Base-by-base conservation (phyloP, 2,329 filamentous ascomycete species). In the Camillea tinctor region DNA sequence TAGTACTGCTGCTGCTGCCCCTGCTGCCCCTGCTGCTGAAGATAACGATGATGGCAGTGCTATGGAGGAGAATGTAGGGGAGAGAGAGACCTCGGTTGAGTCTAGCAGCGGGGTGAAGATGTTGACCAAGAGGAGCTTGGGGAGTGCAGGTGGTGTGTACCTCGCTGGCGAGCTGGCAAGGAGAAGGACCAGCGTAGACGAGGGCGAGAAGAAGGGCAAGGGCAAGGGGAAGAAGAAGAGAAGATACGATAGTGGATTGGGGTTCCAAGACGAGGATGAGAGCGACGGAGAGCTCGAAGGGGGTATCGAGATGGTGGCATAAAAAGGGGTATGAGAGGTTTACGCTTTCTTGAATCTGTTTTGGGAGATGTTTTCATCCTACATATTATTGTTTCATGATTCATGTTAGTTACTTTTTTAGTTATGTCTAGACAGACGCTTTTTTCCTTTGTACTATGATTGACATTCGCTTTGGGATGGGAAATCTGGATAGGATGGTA, bases 181-280 rank as follows among this genome's bases (percentile, higher is more conserved):
- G 17, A 63, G 64, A 52, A 26, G 13, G 7, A 44, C 30, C 11
- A 50, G 30, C 21, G 60, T 19, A 13, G 51, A 44, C n/a, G 57
- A n/a, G 19, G 56, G 52, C 3, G 54, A 22, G 19, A 50, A 49
- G 21, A 52, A 53, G 3, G 40, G 48, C 52, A 71, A 70, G 21
- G 68, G 68, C 0, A 71, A 63, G 23, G 75, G 70, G 23, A 76
- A 63, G 65, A 83, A 79, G 73, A 75, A 75, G 60, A 78, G 81
- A 60, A 76, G 78, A 59, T 78, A 80, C 63, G 84, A 87, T 69
- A 85, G 82, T 57, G 84, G 84, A 0, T 67, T 87, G 54, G 83
- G 82, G 0, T 74, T 87, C 22, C 64, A 85, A 69, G 82, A 84
- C 24, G 83, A 86, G 67, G 82, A 84, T 40, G 26, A 30, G 26